Percentiles rank a stretch among this genome's conserved stretches.
phyloP scores from a whole-genome alignment of 2,329 filamentous ascomycete species.

The Boeremia exigua region DNA sequence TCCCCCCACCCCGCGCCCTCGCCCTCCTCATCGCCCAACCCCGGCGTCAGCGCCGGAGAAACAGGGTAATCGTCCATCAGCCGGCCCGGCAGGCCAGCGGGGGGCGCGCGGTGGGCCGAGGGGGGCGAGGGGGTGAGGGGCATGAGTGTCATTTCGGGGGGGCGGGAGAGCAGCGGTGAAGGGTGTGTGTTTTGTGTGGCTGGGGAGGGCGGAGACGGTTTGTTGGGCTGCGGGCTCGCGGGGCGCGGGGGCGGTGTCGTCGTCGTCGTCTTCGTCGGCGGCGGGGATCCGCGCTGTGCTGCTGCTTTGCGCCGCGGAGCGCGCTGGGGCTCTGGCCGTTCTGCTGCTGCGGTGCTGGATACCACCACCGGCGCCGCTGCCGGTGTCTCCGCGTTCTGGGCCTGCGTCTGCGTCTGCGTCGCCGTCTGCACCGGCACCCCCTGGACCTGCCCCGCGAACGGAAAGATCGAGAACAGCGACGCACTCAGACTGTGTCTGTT shows the following conservation, averaged over 20 bases:
- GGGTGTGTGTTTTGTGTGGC: not conserved
- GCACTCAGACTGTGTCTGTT: constrained; percentile 45
- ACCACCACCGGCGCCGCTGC: too few relatives aligned
- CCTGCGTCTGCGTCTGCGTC: constrained; percentile 26
- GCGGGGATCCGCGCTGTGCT: too few relatives aligned
- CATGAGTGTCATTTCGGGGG: constrained; percentile 44
- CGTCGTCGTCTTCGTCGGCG: too few relatives aligned
- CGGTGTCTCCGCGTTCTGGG: too few relatives aligned
- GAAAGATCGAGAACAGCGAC: constrained; percentile 45
- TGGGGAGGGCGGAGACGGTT: not conserved
- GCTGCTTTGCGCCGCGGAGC: too few relatives aligned
- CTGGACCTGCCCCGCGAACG: constrained; percentile 42
- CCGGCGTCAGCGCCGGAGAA: constrained; percentile 28
- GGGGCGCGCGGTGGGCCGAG: constrained; percentile 19
- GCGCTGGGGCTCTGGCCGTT: too few relatives aligned
- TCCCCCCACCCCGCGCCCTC: constrained; percentile 46
- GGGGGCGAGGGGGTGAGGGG: constrained; percentile 34
- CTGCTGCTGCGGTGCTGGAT: too few relatives aligned
- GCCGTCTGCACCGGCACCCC: constrained; percentile 38
- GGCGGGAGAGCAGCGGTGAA: constrained; percentile 19
- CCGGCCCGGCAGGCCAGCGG: constrained; percentile 37
- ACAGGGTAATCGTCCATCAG: constrained; percentile 47
- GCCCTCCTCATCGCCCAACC: constrained; percentile 27
- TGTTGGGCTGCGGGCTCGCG: not conserved
- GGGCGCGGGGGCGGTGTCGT: not conserved